Base-by-base conservation (phyloP, 2,329 filamentous ascomycete genomes). In the Cladophialophora immunda region DNA sequence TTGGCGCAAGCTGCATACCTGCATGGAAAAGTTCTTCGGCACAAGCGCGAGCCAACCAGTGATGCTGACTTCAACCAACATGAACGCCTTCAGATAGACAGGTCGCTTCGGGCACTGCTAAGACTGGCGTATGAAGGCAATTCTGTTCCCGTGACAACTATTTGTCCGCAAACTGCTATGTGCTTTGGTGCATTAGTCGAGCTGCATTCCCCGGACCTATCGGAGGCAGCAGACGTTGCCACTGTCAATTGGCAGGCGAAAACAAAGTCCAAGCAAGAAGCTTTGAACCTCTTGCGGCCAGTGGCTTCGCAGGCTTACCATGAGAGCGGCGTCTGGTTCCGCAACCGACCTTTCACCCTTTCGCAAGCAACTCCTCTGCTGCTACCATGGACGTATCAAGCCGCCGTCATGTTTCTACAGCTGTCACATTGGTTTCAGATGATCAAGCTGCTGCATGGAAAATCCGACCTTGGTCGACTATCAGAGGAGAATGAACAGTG, bases 331-430 rank as follows among this genome's bases (percentile, higher is more conserved):
- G 8, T 64, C 19, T 64, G 27, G 19, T 64, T 64, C 32, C 62
- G 62, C 27, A 53, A 27, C 8, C 29, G 47, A 17, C 62, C 62
- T 15, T 59, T 34, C n/a, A 47, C 62, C 8, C 32, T 64, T 17
- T 54, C 53, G 41, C 27, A 52, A 19, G 32, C 62, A 17, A 58
- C 62, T 3, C 62, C 62, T 9, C 41, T 59, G 9, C 45, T 64
- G n/a, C 15, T 64, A n/a, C 55, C 41, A 15, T 64, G 54, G 54
- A 64, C 62, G 15, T 64, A 64, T 53, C 62, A 45, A 15, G 41
- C 29, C 22, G 62, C 62, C 34, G 3, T 59, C 7, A 64, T 55
- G 15, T 64, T 58, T 41, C 22, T 64, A 41, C 25, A 32, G 17
- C 22, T 64, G 6, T 34, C 19, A 13, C 19, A 36, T 45, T 45